Evolutionary conservation across 768 basidiomycete genomes (phyloP).

Genomic region (Trametes coccinea): DNA sequence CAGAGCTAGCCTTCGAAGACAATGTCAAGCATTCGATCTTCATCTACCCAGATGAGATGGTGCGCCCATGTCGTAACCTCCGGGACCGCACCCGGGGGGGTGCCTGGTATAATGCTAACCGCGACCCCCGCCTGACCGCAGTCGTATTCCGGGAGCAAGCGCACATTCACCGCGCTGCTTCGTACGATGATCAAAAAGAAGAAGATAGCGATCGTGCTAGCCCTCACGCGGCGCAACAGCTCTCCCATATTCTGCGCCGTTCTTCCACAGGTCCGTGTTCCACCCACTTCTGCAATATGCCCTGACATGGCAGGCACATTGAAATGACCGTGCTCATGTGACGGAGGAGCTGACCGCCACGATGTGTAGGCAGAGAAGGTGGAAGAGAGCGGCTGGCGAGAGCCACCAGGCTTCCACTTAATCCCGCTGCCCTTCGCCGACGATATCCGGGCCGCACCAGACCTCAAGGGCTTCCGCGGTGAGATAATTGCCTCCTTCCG

Average conservation of each 20-base stretch:
- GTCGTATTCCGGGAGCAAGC: constrained; percentile 86
- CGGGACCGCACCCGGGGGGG: background rate
- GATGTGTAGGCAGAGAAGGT: constrained; percentile 60
- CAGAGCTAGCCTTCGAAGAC: constrained; percentile 77
- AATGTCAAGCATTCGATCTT: constrained; percentile 92
- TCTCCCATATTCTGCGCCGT: constrained; percentile 81
- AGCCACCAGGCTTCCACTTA: constrained; percentile 90
- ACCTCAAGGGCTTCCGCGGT: constrained; percentile 69
- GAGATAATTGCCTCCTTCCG: constrained; percentile 15
- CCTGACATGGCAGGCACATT: constrained; percentile 1
- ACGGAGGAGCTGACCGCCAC: constrained; percentile 5
- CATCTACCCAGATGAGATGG: constrained; percentile 90
- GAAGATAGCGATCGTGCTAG: constrained; percentile 78
- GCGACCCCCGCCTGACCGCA: constrained; percentile 30
- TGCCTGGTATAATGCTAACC: background rate
- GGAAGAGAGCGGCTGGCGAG: constrained; percentile 72
- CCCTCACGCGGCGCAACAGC: constrained; percentile 67
- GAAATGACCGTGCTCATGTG: constrained; percentile 2
- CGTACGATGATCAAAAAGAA: constrained; percentile 79
- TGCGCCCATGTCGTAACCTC: constrained; percentile 34
- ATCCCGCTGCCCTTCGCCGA: constrained; percentile 94
- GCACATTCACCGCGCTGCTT: constrained; percentile 87
- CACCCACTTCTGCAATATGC: constrained; percentile 15
- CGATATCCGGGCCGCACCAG: constrained; percentile 80
- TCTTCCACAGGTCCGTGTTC: constrained; percentile 70